Conservation (phyloP, 208 protist species). For the Leishmania aethiopica region DNA sequence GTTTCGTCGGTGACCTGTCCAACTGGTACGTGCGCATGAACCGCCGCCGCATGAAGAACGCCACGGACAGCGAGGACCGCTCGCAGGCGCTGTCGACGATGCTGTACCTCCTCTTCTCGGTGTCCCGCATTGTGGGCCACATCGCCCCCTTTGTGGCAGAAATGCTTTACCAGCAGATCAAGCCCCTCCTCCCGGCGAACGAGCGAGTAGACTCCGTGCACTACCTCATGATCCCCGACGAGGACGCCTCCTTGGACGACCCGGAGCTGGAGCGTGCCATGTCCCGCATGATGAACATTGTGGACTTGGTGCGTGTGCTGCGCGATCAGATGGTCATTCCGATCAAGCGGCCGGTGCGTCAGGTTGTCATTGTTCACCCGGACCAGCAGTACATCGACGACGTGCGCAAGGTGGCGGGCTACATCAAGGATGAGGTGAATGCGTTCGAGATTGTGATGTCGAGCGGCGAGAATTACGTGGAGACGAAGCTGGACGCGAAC, state of each 20-base stretch:
- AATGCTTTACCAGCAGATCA: constrained; percentile 98
- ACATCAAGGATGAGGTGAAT: constrained; percentile 95
- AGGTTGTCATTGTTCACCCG: constrained; percentile 91
- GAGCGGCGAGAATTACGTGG: constrained; percentile 78
- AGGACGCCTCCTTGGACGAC: constrained; percentile 70
- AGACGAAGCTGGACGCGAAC: constrained; percentile 90
- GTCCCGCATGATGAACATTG: constrained; percentile 89
- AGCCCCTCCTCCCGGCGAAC: constrained; percentile 78
- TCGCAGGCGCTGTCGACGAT: constrained; percentile 90
- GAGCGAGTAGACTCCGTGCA: constrained; percentile 93
- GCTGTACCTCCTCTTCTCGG: constrained; percentile 92
- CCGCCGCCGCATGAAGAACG: constrained; percentile 94
- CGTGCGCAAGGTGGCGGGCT: constrained; percentile 70
- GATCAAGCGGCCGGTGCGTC: constrained; percentile 91
- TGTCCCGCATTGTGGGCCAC: constrained; percentile 95
- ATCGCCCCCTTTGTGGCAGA: constrained; percentile 99
- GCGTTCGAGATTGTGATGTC: constrained; percentile 84
- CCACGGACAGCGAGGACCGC: constrained; percentile 73
- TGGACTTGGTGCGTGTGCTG: constrained; percentile 95
- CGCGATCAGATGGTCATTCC: constrained; percentile 94
- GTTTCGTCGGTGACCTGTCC: constrained; percentile 98
- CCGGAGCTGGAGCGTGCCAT: constrained; percentile 77
- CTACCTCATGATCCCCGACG: constrained; percentile 93
- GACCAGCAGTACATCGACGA: constrained; percentile 73
- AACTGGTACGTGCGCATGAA: constrained; percentile 99